phyloP scores from a whole-genome alignment of 495 filamentous ascomycete species.

The Trichoderma asperelloides region DNA sequence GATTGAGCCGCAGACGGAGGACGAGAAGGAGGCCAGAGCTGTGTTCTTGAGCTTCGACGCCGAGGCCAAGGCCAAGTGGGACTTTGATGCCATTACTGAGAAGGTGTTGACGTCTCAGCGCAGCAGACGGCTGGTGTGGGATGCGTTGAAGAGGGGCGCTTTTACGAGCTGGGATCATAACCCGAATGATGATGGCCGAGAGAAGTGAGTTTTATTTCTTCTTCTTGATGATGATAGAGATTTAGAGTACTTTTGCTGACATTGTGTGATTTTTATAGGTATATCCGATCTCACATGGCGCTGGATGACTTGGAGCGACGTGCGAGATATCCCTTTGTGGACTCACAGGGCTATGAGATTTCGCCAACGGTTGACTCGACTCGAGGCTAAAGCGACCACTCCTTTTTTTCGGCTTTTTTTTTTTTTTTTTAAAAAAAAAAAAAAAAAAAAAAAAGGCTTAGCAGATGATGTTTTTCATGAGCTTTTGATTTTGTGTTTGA shows the following conservation, averaged over 20 bases:
- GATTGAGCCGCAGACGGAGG: slow-evolving; percentile 23
- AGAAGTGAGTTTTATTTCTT: slow-evolving; percentile 47
- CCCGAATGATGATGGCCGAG: slow-evolving; percentile 59
- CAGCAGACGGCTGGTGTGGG: slow-evolving; percentile 61
- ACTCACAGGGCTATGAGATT: slow-evolving; percentile 43
- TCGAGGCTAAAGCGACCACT: neutral
- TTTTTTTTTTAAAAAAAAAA: too few species aligned
- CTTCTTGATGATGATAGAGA: slow-evolving; percentile 2
- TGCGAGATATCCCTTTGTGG: slow-evolving; percentile 57
- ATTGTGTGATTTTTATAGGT: slow-evolving; percentile 31
- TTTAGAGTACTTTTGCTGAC: neutral
- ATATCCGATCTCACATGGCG: slow-evolving; percentile 59
- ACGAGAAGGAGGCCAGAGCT: slow-evolving; percentile 35
- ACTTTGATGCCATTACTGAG: slow-evolving; percentile 59
- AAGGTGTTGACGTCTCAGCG: slow-evolving; percentile 66
- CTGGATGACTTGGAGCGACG: slow-evolving; percentile 60
- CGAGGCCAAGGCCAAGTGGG: slow-evolving; percentile 62
- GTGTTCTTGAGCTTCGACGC: slow-evolving; percentile 51
- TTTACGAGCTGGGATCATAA: slow-evolving; percentile 72
- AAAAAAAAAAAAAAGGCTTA: too few species aligned
- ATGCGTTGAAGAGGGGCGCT: slow-evolving; percentile 59
- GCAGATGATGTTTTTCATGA: too few species aligned
- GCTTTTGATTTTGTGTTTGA: too few species aligned
- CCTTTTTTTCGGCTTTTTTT: too few species aligned
- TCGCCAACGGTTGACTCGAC: neutral